Conservation (phyloP, 257 asterid species). For the Solanum bulbocastanum region DNA sequence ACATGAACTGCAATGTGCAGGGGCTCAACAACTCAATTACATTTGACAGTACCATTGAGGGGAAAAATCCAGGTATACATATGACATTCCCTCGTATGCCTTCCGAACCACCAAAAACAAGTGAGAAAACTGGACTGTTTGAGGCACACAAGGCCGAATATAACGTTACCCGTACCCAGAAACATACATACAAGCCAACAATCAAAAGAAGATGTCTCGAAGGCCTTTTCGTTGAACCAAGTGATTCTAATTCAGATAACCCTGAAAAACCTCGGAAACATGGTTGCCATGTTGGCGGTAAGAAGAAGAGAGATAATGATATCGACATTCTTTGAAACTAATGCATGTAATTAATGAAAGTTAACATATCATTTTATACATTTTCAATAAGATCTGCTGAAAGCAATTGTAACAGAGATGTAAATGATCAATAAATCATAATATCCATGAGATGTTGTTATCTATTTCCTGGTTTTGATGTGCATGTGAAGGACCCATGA, state of each 20-base stretch:
- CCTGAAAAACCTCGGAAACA: constrained; percentile 56
- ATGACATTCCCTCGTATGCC: constrained; percentile 19
- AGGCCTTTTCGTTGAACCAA: constrained; percentile 62
- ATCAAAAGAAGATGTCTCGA: constrained; percentile 72
- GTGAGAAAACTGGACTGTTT: not conserved
- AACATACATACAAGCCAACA: constrained; percentile 42
- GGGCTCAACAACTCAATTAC: constrained; percentile 71
- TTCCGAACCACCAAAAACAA: constrained; percentile 19
- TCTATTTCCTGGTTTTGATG: not conserved
- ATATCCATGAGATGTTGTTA: not conserved
- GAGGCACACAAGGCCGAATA: constrained; percentile 39
- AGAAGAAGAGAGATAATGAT: constrained; percentile 16
- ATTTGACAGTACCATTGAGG: constrained; percentile 45
- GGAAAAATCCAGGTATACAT: constrained; percentile 67
- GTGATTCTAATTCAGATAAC: constrained; percentile 57
- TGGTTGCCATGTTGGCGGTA: constrained; percentile 61
- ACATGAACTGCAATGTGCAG: constrained; percentile 68
- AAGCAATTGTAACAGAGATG: not conserved
- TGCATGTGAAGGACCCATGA: not conserved
- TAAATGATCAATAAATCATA: not conserved
- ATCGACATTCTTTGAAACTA: constrained; percentile 18
- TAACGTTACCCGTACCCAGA: constrained; percentile 27
- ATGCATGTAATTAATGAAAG: not conserved
- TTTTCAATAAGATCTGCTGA: not conserved
- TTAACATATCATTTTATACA: not conserved